These are phyloP conservation scores for Aurinia saxatilis DNA, from an alignment of 345 rosid species.

Conservation along the genomic window DNA sequence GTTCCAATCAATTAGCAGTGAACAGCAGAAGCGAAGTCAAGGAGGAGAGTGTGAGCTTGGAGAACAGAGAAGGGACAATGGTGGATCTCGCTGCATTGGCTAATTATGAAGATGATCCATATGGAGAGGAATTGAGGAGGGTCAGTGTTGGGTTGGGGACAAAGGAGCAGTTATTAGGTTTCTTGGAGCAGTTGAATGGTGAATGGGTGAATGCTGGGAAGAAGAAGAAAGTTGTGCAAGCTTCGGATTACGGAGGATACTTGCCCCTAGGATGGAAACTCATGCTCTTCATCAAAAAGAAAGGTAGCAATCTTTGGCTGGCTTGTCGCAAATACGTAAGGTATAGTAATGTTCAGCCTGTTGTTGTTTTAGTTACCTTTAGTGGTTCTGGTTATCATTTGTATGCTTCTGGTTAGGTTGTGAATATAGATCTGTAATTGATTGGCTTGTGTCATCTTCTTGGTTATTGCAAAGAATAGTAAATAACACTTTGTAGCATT, in stretches of 20 bases:
- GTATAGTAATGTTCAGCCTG: slow-evolving; percentile 29
- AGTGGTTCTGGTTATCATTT: slow-evolving; percentile 1
- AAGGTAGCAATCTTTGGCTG: slow-evolving; percentile 37
- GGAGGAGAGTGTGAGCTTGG: slow-evolving; percentile 13
- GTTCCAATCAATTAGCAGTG: neutral
- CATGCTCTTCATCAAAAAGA: slow-evolving; percentile 48
- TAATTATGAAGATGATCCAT: slow-evolving; percentile 33
- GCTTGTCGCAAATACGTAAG: slow-evolving; percentile 61
- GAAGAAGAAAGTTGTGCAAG: slow-evolving; percentile 59
- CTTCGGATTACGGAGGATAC: slow-evolving; percentile 41
- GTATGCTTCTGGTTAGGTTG: neutral
- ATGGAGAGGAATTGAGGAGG: slow-evolving; percentile 52
- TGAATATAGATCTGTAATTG: neutral
- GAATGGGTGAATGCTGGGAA: slow-evolving; percentile 58
- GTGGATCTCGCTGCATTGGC: slow-evolving; percentile 30
- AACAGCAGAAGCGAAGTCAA: neutral
- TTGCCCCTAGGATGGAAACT: slow-evolving; percentile 71
- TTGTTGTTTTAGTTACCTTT: neutral
- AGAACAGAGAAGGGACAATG: slow-evolving; percentile 26
- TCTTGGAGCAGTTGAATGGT: slow-evolving; percentile 48
- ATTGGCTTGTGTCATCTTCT: neutral
- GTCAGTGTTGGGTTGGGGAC: slow-evolving; percentile 41
- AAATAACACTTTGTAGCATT: neutral
- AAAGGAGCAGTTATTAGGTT: slow-evolving; percentile 41
- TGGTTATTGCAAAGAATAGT: neutral